Evolutionary conservation across 2,329 filamentous ascomycete species (phyloP).

Genomic region (Stemphylium beticola): DNA sequence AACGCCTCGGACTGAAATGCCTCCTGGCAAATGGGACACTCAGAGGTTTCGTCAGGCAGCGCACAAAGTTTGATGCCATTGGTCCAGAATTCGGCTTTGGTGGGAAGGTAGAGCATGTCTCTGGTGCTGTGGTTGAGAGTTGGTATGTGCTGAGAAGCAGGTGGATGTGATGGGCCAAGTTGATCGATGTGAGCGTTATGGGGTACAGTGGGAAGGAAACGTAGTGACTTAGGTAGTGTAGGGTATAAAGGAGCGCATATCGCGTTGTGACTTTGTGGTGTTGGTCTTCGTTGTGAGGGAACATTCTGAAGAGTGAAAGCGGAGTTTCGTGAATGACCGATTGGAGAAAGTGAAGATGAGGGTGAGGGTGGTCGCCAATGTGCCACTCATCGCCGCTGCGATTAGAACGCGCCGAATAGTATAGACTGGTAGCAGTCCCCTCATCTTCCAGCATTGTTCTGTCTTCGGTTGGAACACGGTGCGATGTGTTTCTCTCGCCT

Average conservation of each 20-base stretch:
- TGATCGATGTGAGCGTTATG: neutral
- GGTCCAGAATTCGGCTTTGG: neutral
- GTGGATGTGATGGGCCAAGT: neutral
- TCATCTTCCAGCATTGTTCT: no score
- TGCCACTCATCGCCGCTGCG: no score
- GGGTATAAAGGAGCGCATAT: neutral
- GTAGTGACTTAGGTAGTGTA: neutral
- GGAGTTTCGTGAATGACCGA: neutral
- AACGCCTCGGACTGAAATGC: neutral
- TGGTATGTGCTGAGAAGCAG: neutral
- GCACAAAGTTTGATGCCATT: neutral
- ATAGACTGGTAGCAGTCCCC: no score
- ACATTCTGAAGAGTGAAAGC: neutral
- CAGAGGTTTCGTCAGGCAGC: neutral
- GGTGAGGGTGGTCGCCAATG: no score
- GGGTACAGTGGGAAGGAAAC: neutral
- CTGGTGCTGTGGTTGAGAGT: neutral
- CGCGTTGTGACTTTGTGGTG: neutral
- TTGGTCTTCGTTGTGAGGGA: no score
- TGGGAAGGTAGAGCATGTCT: neutral
- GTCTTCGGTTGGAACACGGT: no score
- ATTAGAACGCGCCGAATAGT: no score
- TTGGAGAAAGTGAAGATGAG: neutral
- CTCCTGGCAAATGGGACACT: neutral
- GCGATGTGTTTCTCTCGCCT: no score